Evolutionary conservation across 345 rosid genomes (phyloP).

Genomic region (Xanthoceras sorbifolium): DNA sequence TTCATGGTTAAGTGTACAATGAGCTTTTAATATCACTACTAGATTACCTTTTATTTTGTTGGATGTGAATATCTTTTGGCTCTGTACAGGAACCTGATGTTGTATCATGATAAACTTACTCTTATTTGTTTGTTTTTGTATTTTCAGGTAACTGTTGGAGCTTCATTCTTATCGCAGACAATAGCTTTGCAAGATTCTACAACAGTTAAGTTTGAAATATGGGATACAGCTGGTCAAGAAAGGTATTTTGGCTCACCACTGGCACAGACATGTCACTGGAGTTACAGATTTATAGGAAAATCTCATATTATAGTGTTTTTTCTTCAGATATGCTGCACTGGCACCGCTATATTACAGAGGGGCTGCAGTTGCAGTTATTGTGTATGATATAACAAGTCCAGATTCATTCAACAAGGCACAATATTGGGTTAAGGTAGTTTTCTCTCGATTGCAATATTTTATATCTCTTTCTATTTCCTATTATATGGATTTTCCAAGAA

Average conservation of each 20-base stretch:
- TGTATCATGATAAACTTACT: neutral
- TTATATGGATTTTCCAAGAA: neutral
- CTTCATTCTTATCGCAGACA: conserved; percentile 95
- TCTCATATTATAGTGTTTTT: conserved; percentile 13
- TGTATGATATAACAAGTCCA: conserved; percentile 93
- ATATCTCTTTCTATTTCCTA: neutral
- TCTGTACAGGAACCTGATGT: neutral
- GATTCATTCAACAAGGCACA: conserved; percentile 93
- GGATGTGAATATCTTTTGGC: conserved; percentile 6
- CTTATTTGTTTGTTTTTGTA: conserved; percentile 16
- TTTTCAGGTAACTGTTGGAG: conserved; percentile 95
- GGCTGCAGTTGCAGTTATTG: conserved; percentile 93
- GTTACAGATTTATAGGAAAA: conserved; percentile 4
- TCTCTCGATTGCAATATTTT: neutral
- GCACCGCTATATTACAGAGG: conserved; percentile 99
- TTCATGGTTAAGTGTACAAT: neutral
- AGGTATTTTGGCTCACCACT: conserved; percentile 47
- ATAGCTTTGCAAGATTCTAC: conserved; percentile 97
- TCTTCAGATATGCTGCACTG: conserved; percentile 84
- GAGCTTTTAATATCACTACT: neutral
- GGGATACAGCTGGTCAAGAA: conserved; percentile 99
- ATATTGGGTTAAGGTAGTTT: conserved; percentile 92
- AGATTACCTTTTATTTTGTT: neutral
- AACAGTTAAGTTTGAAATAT: conserved; percentile 94
- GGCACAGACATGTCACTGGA: neutral